Conservation (phyloP, 139 green algal species). For the Dunaliella primolecta region DNA sequence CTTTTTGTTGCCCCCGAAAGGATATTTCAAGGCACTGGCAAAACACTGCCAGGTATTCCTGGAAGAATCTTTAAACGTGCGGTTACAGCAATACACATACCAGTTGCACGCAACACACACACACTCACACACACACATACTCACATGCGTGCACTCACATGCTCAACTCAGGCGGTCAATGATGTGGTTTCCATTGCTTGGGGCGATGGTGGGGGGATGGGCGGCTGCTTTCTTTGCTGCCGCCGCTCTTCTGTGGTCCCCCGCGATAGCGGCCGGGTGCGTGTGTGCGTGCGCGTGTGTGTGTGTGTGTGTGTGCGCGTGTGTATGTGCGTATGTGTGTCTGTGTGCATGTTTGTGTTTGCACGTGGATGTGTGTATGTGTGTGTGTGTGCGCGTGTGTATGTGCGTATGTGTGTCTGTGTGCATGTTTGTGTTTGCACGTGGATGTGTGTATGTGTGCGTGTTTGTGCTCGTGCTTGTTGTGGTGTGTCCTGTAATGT, state of each 20-base stretch:
- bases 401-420: not conserved
- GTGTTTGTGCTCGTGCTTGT: too few species aligned
- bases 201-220: slow-evolving; percentile 44
- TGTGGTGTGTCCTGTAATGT: too few species aligned
- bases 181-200: slow-evolving; percentile 47
- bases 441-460: not conserved
- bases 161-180: slow-evolving; percentile 19
- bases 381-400: not conserved
- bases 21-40: too few species aligned
- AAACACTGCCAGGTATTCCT: too few species aligned
- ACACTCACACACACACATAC: not conserved
- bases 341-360: not conserved
- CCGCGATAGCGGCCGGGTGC: not conserved
- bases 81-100: too few species aligned
- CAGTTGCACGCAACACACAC: too few species aligned
- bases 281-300: not conserved
- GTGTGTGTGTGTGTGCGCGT: not conserved
- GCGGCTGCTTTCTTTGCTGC: slow-evolving; percentile 35
- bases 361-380: too few species aligned
- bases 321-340: not conserved
- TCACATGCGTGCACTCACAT: not conserved
- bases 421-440: too few species aligned
- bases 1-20: too few species aligned
- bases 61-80: too few species aligned
- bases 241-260: slow-evolving; percentile 29